Base-by-base conservation (phyloP, 768 basidiomycete species). In the Hericium coralloides region DNA sequence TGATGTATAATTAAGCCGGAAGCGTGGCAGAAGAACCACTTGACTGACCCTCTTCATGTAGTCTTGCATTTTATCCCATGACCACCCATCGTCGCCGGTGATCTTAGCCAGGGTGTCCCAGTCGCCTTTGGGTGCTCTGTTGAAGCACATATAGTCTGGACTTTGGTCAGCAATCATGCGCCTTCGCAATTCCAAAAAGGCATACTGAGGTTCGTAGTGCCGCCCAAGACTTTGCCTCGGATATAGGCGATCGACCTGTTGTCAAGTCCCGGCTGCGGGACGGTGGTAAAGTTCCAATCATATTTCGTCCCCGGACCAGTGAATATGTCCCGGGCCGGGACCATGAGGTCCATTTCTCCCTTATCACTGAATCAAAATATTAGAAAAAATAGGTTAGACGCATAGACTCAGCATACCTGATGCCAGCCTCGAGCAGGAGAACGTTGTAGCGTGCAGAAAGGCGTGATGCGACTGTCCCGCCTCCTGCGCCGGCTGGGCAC, bases 51-150 rank as follows among this genome's bases (percentile, higher is more conserved):
- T 57, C 39, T 36, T 51, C 22, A 57, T 57, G 38, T 47, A 39
- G 6, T 38, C 49, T 12, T 45, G 56, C 22, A 57, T 26, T 4
- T 14, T 18, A 23, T 52, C 37, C 49, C 49, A 57, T 12, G 49
- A 62, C 69, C 69, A 71, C 3, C 65, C 65, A 0, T 18, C 1
- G 38, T 71, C 68, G 8, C 65, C 68, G 12, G 63, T 64, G 9
- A 65, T 26, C 10, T 43, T 23, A 6, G 69, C 69, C 20, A 54
- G 62, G 7, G 59, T 58, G 53, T 71, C 56, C 45, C 52, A 69
- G 52, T 67, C 64, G 25, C 66, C 66, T 9, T 55, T 26, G 0
- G 68, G 62, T 17, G 64, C 65, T 2, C 69, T 64, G 14, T 64
- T 66, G 55, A 65, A 69, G 4, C 61, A 56, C 62, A 68, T 52